Base-by-base conservation (phyloP, 805 yeast species). In the Ogataea populi-albae region DNA sequence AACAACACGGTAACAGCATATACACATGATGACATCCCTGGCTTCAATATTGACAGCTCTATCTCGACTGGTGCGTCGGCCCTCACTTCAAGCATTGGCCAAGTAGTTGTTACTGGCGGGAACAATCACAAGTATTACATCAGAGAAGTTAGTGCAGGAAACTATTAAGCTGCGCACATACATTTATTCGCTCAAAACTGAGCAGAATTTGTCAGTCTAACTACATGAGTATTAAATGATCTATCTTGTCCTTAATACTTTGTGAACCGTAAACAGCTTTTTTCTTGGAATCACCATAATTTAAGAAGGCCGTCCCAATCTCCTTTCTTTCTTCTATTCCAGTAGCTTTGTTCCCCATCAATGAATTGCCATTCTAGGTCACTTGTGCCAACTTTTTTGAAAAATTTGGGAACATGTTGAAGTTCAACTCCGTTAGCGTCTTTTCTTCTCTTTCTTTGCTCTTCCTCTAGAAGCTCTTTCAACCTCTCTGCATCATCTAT, bases 381-480 rank as follows among this genome's bases (percentile, higher is more conserved):
- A 25, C 51, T 50, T 6, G 45, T 61, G 12, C 64, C 68, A 4
- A 60, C 64, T 40, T 70, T 67, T 26, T 61, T 61, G 65, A 89
- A 89, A 54, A 80, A 88, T 15, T 60, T 56, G 0, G 96, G 94
- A 22, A 52, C 54, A 55, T 80, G 77, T 1, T 47, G 54, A 18
- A 56, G 53, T 2, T 66, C 69, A 0, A 59, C 51, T 17, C 67
- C 77, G 37, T 78, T 78, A 24, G 71, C 52, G 24, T 64, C 69
- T 47, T 72, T 75, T 47, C 98, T 75, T 53, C 95, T 71, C 6
- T 66, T 75, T 52, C 98, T 74, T 64, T 93, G 98, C 19, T 65
- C 66, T 51, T 82, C 86, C 55, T 93, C 98, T 14, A 89, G 64
- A 23, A 69, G 62, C 25, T 77, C 57, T 55, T 93, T 93, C 43